Evolutionary conservation across 176 grass and related monocot genomes (phyloP).

Genomic region (Aegilops tauschii): DNA sequence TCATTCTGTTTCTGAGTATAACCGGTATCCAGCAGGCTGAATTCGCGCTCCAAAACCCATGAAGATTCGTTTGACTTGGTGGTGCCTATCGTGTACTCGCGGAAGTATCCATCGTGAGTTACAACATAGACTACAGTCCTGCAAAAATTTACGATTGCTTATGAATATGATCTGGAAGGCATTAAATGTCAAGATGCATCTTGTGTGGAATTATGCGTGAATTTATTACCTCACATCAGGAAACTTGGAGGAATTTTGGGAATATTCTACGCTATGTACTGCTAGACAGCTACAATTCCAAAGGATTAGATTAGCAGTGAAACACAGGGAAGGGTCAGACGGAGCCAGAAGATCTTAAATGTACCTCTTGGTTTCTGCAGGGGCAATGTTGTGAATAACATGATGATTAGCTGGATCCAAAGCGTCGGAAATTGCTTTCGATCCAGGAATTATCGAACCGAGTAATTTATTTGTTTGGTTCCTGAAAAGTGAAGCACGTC

Average conservation of each 20-base stretch:
- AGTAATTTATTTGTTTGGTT: constrained; percentile 61
- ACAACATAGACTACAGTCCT: constrained; percentile 69
- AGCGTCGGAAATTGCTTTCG: constrained; percentile 58
- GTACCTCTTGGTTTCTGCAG: constrained; percentile 70
- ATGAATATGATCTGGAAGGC: background rate
- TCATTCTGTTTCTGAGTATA: constrained; percentile 27
- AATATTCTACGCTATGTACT: constrained; percentile 52
- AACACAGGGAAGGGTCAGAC: background rate
- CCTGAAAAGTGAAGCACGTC: constrained; percentile 43
- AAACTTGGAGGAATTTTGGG: constrained; percentile 57
- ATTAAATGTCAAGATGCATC: background rate
- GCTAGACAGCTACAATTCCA: constrained; percentile 51
- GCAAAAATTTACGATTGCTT: background rate
- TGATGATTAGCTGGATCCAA: constrained; percentile 94
- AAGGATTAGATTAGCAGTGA: constrained; percentile 25
- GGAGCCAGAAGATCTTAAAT: constrained; percentile 16
- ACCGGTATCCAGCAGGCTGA: constrained; percentile 48
- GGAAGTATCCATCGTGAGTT: constrained; percentile 72
- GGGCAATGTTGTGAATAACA: constrained; percentile 75
- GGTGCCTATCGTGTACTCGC: constrained; percentile 54
- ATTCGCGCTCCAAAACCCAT: constrained; percentile 74
- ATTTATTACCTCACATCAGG: constrained; percentile 61
- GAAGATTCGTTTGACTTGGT: constrained; percentile 65
- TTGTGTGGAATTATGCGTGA: background rate
- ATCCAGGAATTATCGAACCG: constrained; percentile 76